Evolutionary conservation across 1,284 basidiomycete species (phyloP), one percentile per base, ranked within the genome.

Genomic region (Clitocybe nebularis): DNA sequence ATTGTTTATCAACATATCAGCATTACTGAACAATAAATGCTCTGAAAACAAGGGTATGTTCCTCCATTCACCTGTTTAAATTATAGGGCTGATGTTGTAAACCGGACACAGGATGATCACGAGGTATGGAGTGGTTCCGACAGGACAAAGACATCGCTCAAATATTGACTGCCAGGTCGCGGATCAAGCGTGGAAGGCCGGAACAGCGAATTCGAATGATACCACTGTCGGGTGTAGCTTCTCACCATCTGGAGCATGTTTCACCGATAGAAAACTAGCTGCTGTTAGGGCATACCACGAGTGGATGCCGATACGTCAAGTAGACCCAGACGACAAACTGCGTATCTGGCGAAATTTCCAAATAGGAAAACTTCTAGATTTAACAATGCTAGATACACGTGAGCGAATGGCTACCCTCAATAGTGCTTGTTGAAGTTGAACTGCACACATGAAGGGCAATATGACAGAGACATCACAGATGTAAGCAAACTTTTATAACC

Each of bases 281-380:
- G 81, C 78, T 3, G 73, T 81, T 22, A 69, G 66, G 21, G 80
- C 81, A 0, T 85, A 83, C 57, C 79, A 81, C 53, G 79, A 83
- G 52, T 84, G 81, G 80, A 75, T 84, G 67, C 81, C 82, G 10
- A 79, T 84, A 45, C 69, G 79, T 5, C 79, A 82, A 56, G 77
- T 84, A 10, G 72, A 72, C 44, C 68, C 72, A 2, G 72, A 73
- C 40, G 80, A 84, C 54, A 69, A 77, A 49, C 69, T 83, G 9
- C 67, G 81, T 9, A 82, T 84, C 48, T 85, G 79, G 79, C 69
- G 81, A 25, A 77, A 77, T 54, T 82, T 83, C 66, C 72, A 79
- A 55, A 72, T 82, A 21, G 81, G 79, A 35, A 75, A 77, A 54
- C 67, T 84, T 7, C 52, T 79, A 49, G 78, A 79, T 53, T 53